A percentile compares a stretch with the other conserved stretches of the same genome.
These are phyloP conservation scores for Epichloe sibirici DNA, from an alignment of 2,329 filamentous ascomycete genomes.

Conservation along the genomic window DNA sequence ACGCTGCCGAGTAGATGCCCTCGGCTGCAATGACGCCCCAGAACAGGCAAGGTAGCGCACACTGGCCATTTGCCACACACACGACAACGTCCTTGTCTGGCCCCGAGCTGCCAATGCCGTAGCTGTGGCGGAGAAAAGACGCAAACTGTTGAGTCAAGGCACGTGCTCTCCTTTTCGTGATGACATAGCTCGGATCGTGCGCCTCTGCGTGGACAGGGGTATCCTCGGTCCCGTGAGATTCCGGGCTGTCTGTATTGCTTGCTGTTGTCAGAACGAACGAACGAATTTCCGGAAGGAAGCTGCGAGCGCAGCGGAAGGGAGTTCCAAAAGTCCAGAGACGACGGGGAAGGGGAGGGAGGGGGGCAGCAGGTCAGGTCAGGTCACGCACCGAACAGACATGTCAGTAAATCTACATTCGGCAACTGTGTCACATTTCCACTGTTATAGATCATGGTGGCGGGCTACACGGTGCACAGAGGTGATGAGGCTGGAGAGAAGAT, in stretches of 20 bases:
- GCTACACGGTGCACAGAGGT: background rate
- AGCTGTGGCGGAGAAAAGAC: conserved; percentile 39
- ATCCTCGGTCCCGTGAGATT: conserved; percentile 27
- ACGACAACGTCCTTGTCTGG: conserved; percentile 41
- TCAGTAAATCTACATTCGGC: conserved; percentile 30
- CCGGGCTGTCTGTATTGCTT: conserved; percentile 12
- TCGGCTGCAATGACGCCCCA: conserved; percentile 46
- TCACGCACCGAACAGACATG: conserved; percentile 28
- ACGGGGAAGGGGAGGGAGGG: background rate
- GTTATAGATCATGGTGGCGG: conserved; percentile 23
- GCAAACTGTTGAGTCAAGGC: conserved; percentile 39
- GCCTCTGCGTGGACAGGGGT: conserved; percentile 46
- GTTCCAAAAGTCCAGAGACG: background rate
- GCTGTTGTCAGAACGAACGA: conserved; percentile 15
- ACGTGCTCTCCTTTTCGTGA: conserved; percentile 41
- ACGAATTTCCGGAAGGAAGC: too few relatives aligned
- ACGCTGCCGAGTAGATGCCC: conserved; percentile 45
- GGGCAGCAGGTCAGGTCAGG: background rate
- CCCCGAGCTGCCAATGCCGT: conserved; percentile 37
- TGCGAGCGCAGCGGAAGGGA: too few relatives aligned
- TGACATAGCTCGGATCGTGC: conserved; percentile 34
- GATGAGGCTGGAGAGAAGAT: background rate
- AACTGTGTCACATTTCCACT: conserved; percentile 19
- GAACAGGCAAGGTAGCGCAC: conserved; percentile 39
- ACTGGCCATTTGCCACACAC: conserved; percentile 43